Conservation (phyloP, 2,329 filamentous ascomycete species). For the Fusarium haematococcum region DNA sequence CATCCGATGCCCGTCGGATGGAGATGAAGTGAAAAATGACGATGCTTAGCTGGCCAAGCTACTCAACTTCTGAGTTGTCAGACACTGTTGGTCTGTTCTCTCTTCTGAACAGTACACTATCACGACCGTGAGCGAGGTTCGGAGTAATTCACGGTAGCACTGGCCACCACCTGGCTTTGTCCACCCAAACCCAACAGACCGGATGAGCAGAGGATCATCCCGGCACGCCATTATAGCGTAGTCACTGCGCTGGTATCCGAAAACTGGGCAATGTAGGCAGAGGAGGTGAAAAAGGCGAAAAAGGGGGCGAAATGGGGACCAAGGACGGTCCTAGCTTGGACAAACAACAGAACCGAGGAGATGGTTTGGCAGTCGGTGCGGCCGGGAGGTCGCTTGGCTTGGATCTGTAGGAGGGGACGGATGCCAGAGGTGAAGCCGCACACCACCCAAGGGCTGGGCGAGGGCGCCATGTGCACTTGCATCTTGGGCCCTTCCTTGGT, state of each 20-base stretch:
- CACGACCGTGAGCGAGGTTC: not conserved
- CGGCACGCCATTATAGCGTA: slow-evolving; percentile 39
- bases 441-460: slow-evolving; percentile 8
- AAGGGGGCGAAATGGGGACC: not conserved
- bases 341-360: slow-evolving; percentile 20
- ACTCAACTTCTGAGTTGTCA: not conserved
- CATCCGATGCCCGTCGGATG: not conserved
- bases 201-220: slow-evolving; percentile 38
- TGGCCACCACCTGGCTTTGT: not conserved
- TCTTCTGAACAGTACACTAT: not conserved
- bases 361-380: slow-evolving; percentile 31
- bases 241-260: slow-evolving; percentile 29
- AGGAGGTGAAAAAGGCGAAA: not conserved
- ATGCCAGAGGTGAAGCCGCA: slow-evolving; percentile 24
- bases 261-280: slow-evolving; percentile 10
- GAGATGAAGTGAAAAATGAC: slow-evolving; percentile 1
- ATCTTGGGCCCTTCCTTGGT: slow-evolving; percentile 3
- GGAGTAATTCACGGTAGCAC: not conserved
- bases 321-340: slow-evolving; percentile 20
- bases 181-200: slow-evolving; percentile 32
- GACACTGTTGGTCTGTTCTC: not conserved
- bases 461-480: slow-evolving; percentile 13
- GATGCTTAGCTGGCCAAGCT: not conserved
- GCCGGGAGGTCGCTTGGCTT: slow-evolving; percentile 19
- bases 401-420: slow-evolving; percentile 17